Evolutionary conservation across 306 rosid species (phyloP).

Genomic region (Gastrolobium bilobum): DNA sequence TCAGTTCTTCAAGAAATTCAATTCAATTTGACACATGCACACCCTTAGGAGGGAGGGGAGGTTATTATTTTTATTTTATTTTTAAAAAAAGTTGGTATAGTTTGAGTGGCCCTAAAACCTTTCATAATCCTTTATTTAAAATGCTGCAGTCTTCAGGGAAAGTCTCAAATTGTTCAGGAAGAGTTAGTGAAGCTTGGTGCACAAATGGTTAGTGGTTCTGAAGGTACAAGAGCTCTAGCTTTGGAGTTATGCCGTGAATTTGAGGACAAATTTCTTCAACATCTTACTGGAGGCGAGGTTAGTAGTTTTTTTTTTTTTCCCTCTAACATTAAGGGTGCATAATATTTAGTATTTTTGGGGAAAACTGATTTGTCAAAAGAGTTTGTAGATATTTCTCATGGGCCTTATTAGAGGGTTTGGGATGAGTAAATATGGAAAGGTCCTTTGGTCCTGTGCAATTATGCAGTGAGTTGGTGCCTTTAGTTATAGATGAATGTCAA

Average conservation of each 20-base stretch:
- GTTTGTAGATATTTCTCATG: not conserved
- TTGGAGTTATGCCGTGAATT: conserved; percentile 98
- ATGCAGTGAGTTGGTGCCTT: conserved; percentile 34
- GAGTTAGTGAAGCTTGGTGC: conserved; percentile 93
- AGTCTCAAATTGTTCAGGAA: conserved; percentile 92
- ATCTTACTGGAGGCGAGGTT: conserved; percentile 97
- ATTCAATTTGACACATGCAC: too few species aligned
- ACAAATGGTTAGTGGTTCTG: conserved; percentile 86
- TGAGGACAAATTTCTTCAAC: conserved; percentile 97
- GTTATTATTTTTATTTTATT: not conserved
- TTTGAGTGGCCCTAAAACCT: conserved; percentile 35
- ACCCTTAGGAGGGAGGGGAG: not conserved
- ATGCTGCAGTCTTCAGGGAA: conserved; percentile 78
- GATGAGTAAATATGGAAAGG: conserved; percentile 24
- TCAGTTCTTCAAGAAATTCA: too few species aligned
- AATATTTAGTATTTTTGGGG: not conserved
- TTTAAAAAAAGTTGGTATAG: not conserved
- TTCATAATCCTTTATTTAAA: conserved; percentile 37
- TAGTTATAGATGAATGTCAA: conserved; percentile 24
- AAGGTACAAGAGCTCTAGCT: conserved; percentile 97
- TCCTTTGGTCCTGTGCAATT: conserved; percentile 12
- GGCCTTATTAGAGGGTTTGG: not conserved
- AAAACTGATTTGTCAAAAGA: not conserved
- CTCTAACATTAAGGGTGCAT: conserved; percentile 30
- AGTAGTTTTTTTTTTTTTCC: conserved; percentile 47